Base-by-base conservation (phyloP, 1,284 basidiomycete species). In the Pseudozyma tsukubaensis region DNA sequence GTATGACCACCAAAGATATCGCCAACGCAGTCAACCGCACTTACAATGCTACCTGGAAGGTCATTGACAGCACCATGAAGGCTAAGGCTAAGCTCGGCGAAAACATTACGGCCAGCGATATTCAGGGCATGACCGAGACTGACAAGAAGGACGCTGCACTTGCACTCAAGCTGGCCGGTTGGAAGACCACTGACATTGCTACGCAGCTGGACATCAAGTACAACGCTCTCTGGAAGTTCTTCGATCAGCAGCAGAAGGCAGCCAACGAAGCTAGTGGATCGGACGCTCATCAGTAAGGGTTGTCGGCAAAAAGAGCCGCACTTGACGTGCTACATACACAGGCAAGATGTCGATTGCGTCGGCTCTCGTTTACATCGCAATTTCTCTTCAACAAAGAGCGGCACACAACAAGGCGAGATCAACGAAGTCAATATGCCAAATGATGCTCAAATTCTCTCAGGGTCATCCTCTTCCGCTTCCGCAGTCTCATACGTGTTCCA, bases 131-230 rank as follows among this genome's bases (percentile, higher is more conserved):
- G 53, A 32, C 36, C 18, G 59, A 58, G 4, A 29, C 45, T 3
- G 65, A 69, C 3, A 55, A 57, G 35, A 61, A 43, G 24, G 40
- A 69, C 0, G 54, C 55, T 9, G 66, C 66, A 0, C 40, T 57
- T n/a, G 34, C 45, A 13, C 54, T 69, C 36, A 58, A 69, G 36
- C 45, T 61, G 19, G 11, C 29, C 13, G 66, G 65, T 4, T 53
- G 50, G 50, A 24, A 44, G n/a, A 53, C 50, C 14, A 62, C 42
- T 34, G 51, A 61, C 14, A 69, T 69, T 40, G 43, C 66, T 9
- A 19, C 32, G 8, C n/a, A n/a, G 36, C 59, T 69, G 8, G 51
- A 59, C 21, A 53, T 62, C 39, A 62, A 69, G 39, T 69, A 69
- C 59, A 58, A 59, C 45, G 50, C 44, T 1, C 21, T 56, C 9